Evolutionary conservation across 2,329 filamentous ascomycete genomes (phyloP), one percentile per base, ranked within the genome.

Genomic region (Akanthomyces dipterigenus): DNA sequence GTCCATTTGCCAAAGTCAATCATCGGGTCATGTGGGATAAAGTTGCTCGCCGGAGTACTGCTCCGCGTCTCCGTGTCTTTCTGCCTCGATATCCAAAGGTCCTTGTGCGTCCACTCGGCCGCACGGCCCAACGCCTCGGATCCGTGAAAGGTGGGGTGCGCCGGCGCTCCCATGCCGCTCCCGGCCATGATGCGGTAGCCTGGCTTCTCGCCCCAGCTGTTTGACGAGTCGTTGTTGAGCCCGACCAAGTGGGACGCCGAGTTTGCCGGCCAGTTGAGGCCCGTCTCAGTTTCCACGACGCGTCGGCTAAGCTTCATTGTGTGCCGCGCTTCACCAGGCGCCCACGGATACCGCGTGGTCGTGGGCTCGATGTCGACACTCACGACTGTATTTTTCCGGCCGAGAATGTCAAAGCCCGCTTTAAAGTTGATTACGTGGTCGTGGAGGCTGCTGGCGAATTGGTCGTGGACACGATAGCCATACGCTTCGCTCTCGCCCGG

Each of bases 351-450:
- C 1, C 62, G 68, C 42, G 67, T 66, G 9, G 68, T 66, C 3
- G 67, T 64, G 2, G 73, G 71, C 2, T 73, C 71, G 62, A 73
- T 69, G 49, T 68, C 68, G 62, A 74, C 69, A 31, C 73, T 68
- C 61, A 76, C 58, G 50, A 81, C 67, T 4, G 75, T 78, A 68
- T 82, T 84, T 42, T 72, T 69, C 1, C 72, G 76, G 18, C 79
- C 81, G 8, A 76, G 70, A 36, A 83, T 75, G 65, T 84, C 81
- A 26, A 83, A 73, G 67, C 83, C 82, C 49, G 76, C 76, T 66
- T 84, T 84, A 73, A 78, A 83, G 64, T 80, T 82, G 42, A 83
- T 66, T 1, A 84, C 79, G 64, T 84, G 82, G 67, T 83, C 80
- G 67, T 84, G 82, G 75, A 83, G 81, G 31, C 74, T 76, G 6